Percentiles rank a stretch among this genome's conserved stretches.
These are phyloP conservation scores for Ophiocordyceps robertsii DNA, from an alignment of 2,329 filamentous ascomycete species.

Conservation along the genomic window DNA sequence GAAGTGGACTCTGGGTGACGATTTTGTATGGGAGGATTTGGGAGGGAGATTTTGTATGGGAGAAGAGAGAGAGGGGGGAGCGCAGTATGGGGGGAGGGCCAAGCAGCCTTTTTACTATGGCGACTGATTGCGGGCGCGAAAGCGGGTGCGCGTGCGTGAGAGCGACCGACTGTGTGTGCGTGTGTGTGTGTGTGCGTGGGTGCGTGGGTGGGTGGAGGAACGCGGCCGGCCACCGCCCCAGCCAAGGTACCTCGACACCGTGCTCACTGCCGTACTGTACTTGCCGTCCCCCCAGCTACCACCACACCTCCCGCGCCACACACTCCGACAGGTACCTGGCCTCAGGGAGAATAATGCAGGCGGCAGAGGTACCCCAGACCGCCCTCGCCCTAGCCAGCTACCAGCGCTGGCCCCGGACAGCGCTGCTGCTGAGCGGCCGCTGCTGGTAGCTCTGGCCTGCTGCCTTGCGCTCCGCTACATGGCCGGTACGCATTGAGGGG, in stretches of 20 bases:
- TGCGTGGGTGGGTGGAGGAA: slow-evolving; percentile 13
- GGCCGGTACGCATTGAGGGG: background rate
- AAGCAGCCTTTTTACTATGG: slow-evolving; percentile 52
- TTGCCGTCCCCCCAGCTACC: background rate
- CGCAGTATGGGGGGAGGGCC: slow-evolving; percentile 38
- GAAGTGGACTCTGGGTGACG: slow-evolving; percentile 22
- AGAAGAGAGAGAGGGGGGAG: slow-evolving; percentile 32
- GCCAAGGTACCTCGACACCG: slow-evolving; percentile 1
- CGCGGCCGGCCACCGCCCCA: slow-evolving; percentile 10
- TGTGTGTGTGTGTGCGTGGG: slow-evolving; percentile 17
- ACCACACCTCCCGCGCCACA: background rate
- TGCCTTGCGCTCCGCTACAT: background rate
- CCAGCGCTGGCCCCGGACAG: background rate
- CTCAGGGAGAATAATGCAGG: background rate
- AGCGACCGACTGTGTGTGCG: slow-evolving; percentile 4
- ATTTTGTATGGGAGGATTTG: slow-evolving; percentile 37
- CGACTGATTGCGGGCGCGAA: slow-evolving; percentile 42
- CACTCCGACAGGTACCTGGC: background rate
- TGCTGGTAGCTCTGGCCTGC: background rate
- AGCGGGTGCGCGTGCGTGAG: slow-evolving; percentile 8
- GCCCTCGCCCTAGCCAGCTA: background rate
- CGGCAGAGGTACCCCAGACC: background rate
- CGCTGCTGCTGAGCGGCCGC: background rate
- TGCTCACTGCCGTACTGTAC: background rate
- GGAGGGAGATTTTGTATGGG: slow-evolving; percentile 47